Evolutionary conservation across 441 rosid species (phyloP).

Genomic region (Gossypium laxum): DNA sequence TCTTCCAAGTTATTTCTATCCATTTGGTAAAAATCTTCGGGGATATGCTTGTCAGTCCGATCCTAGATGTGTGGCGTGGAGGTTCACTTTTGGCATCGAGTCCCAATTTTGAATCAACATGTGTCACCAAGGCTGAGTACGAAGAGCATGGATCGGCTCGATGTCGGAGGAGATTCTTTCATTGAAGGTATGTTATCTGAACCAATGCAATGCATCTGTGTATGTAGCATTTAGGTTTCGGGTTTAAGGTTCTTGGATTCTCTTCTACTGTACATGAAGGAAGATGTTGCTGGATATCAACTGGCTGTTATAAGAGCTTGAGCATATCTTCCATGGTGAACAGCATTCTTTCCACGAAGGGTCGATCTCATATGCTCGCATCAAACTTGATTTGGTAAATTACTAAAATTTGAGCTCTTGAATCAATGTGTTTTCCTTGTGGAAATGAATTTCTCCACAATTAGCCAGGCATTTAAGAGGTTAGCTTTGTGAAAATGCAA

Average conservation of each 20-base stretch:
- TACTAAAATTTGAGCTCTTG: no score
- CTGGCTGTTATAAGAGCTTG: neutral
- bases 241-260: no score
- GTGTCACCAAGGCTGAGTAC: slow-evolving; percentile 79
- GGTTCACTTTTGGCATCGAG: slow-evolving; percentile 91
- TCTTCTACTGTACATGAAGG: neutral
- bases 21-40: slow-evolving; percentile 12
- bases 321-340: neutral
- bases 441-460: no score
- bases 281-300: neutral
- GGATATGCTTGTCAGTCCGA: slow-evolving; percentile 43
- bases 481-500: neutral
- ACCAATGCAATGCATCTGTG: neutral
- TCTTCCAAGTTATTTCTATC: slow-evolving; percentile 5
- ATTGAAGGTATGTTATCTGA: slow-evolving; percentile 24
- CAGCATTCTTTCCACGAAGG: neutral
- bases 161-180: slow-evolving; percentile 73
- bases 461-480: neutral
- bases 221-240: neutral
- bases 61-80: slow-evolving; percentile 89
- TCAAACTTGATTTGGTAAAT: no score
- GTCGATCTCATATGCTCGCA: no score
- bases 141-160: slow-evolving; percentile 91
- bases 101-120: slow-evolving; percentile 79
- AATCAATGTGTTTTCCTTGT: neutral